Conservation (phyloP, 805 yeast species). For the Ogataea parapolymorpha region DNA sequence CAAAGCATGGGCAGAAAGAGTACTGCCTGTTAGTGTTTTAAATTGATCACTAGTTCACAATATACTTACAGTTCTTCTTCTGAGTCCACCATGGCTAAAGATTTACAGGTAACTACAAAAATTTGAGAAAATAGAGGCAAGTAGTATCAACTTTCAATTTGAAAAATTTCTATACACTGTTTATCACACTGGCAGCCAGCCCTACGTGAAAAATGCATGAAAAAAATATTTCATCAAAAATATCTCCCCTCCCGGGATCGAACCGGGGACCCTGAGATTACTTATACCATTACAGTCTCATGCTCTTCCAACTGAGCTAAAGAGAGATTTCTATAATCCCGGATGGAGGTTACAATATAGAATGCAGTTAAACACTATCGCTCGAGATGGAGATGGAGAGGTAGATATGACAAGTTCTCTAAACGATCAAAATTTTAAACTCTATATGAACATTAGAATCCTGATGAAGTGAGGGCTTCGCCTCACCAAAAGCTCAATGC, state of each 20-base stretch:
- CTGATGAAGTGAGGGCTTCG: too few species aligned
- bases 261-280: conserved; percentile 28
- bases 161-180: not conserved
- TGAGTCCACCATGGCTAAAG: conserved; percentile 13
- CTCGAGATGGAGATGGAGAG: too few species aligned
- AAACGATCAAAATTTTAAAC: too few species aligned
- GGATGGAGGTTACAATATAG: too few species aligned
- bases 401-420: too few species aligned
- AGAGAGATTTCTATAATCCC: conserved; percentile 12
- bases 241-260: conserved; percentile 29
- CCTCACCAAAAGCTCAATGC: too few species aligned
- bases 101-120: not conserved
- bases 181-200: not conserved
- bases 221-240: conserved; percentile 2
- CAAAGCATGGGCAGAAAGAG: conserved; percentile 46
- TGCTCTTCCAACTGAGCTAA: conserved; percentile 28
- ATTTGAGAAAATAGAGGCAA: not conserved
- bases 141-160: too few species aligned
- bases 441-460: too few species aligned
- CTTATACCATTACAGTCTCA: conserved; percentile 24
- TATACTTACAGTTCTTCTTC: conserved; percentile 25
- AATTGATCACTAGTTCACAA: too few species aligned
- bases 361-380: too few species aligned
- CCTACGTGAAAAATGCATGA: not conserved
- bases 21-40: conserved; percentile 23